Base-by-base conservation (phyloP, 257 asterid genomes). In the Solanum pinnatisectum region DNA sequence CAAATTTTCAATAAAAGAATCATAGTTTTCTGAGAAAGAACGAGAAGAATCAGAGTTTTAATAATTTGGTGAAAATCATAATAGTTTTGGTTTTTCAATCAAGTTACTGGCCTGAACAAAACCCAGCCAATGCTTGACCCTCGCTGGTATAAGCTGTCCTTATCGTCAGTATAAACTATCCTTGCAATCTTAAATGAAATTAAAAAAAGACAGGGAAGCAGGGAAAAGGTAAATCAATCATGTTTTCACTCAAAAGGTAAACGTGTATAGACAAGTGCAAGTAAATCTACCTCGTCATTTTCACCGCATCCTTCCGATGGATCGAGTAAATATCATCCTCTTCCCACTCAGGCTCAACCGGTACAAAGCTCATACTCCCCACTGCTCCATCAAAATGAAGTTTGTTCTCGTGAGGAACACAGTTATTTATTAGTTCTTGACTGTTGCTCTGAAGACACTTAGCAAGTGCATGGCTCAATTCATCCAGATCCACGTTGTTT, bases 291-390 rank as follows among this genome's bases (percentile, higher is more conserved):
- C 99, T 94, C 91, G 85, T 93, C 95, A 86, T 92, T 90, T 82
- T 92, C 88, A 94, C 88, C 36, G 98, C 98, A 85, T 95, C 98
- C 92, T 93, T 96, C 16, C 99, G 94, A 84, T 94, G 94, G 76
- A 92, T 72, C 15, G 90, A 88, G 87, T 97, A 97, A 83, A 92
- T 87, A 92, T 96, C 99, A 89, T 96, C 98, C 89, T 97, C 98
- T 90, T 91, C 96, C 98, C 94, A 93, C 86, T 94, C 98, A n/a
- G 97, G 93, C 88, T 94, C 95, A 89, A 93, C 37, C 23, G 94
- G 95, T 72, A 90, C 52, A 87, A 89, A 89, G 85, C 84, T 90
- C 77, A 90, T 22, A 78, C 88, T 49, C 89, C 83, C 90, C 84
- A 81, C 87, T 49, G 82, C 84, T 65, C 87, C 93, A 78, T 84